Base-by-base conservation (phyloP, 306 rosid species). In the Aeschynomene evenia region DNA sequence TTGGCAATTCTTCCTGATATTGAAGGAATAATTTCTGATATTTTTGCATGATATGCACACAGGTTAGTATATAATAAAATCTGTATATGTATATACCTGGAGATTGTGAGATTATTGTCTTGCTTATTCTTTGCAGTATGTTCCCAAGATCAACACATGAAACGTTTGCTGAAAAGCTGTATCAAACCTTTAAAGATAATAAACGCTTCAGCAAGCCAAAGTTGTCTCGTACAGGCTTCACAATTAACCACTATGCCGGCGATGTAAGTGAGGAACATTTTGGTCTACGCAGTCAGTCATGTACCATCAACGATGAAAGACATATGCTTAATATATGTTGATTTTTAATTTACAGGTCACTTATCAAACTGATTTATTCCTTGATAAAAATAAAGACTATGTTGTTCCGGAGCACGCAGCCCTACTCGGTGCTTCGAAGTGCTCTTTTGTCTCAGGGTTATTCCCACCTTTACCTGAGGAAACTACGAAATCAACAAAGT, bases 121-220 rank as follows among this genome's bases (percentile, higher is more conserved):
- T 77, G 72, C 66, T 72, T 77, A 68, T 67, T 76, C 63, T 77
- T 71, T 91, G 91, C 73, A 94, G 99, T 75, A 94, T 94, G 99
- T 94, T 94, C 82, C 99, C 99, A 63, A 91, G 95, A 85, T 91
- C 99, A 75, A 94, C 97, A 10, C 81, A 94, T 58, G 95, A 88
- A 69, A 94, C 95, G 63, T 84, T 94, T 81, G 89, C 99, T 1
- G 85, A 87, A 75, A 94, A 88, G 86, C 89, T 94, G 54, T 94
- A 94, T 83, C 97, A 91, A 85, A 88, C 97, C 62, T 89, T 85
- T 60, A 88, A 65, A 70, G 92, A 84, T 72, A 85, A 94, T 71
- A 94, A 88, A 79, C 96, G 99, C 74, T 91, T 94, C 79, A 94
- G 85, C 84, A 94, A 94, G 87, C 99, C 99, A 4, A 94, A 94